phyloP scores from a whole-genome alignment of 2,329 filamentous ascomycete species.

The Aspergillus floridensis region DNA sequence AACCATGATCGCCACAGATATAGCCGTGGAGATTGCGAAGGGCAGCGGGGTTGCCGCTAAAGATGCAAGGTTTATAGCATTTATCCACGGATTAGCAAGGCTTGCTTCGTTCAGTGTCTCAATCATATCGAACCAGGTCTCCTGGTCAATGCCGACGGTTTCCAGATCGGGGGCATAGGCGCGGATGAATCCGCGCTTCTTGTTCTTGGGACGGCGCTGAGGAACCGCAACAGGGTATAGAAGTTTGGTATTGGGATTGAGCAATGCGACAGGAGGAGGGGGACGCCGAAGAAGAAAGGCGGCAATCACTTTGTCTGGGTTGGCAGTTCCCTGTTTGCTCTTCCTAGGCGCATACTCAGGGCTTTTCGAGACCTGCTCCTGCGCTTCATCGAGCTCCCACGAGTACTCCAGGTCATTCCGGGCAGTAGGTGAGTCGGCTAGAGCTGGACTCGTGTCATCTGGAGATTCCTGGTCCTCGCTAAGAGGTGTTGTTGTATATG shows the following conservation, averaged over 20 bases:
- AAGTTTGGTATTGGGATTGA: neutral
- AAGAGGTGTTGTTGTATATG: neutral
- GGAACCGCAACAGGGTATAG: conserved; percentile 5
- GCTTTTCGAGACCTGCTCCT: neutral
- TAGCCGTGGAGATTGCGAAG: neutral
- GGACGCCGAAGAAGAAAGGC: conserved; percentile 1
- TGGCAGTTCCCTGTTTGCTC: conserved; percentile 2
- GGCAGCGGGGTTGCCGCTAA: neutral
- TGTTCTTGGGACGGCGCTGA: conserved; percentile 6
- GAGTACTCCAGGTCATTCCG: neutral
- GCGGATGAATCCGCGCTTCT: conserved; percentile 6
- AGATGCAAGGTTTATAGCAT: conserved; percentile 1
- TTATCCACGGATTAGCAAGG: conserved; percentile 6
- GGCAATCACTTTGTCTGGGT: conserved; percentile 3
- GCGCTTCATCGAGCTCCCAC: conserved; percentile 6
- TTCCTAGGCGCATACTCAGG: neutral
- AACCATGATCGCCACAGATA: conserved; percentile 5
- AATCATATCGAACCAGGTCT: conserved; percentile 1
- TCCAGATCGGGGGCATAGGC: conserved; percentile 8
- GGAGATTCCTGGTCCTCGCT: neutral
- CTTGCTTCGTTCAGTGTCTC: conserved; percentile 4
- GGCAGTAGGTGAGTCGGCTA: neutral
- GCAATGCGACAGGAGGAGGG: neutral
- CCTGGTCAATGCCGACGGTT: conserved; percentile 1
- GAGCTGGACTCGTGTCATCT: too few species aligned